Conservation (phyloP, 257 asterid species). For the Nicotiana tabacum region DNA sequence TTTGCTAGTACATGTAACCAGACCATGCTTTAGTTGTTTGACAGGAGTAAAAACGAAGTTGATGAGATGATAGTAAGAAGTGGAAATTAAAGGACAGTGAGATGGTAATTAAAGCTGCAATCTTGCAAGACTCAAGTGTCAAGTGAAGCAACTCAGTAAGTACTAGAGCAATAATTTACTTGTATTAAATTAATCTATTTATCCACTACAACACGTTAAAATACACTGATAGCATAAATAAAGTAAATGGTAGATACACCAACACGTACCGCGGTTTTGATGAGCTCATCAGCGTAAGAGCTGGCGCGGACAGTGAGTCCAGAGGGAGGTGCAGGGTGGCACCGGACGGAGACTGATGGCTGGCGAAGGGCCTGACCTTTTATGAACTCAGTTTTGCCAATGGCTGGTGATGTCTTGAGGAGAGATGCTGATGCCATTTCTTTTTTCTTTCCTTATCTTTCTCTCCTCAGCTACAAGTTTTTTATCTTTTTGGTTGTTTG, state of each 20-base stretch:
- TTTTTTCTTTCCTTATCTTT: not conserved
- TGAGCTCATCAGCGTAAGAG: slow-evolving; percentile 54
- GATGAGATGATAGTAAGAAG: not conserved
- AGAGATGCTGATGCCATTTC: slow-evolving; percentile 66
- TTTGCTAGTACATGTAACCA: not conserved
- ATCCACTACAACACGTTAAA: not conserved
- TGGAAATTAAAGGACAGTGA: not conserved
- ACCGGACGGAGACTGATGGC: slow-evolving; percentile 31
- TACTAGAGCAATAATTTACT: not conserved
- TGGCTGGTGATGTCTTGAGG: slow-evolving; percentile 59
- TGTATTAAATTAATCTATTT: not conserved
- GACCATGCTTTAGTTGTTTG: not conserved
- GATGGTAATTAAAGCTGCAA: not conserved
- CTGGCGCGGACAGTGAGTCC: slow-evolving; percentile 41
- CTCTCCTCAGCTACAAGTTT: slow-evolving; percentile 11
- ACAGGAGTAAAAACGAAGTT: not conserved
- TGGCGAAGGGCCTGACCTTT: slow-evolving; percentile 51
- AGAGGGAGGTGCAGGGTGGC: slow-evolving; percentile 35
- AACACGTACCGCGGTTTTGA: slow-evolving; percentile 56
- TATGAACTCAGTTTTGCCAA: slow-evolving; percentile 55
- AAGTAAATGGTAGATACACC: not conserved
- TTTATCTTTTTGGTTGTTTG: slow-evolving; percentile 6
- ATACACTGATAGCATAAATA: not conserved
- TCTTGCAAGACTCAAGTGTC: not conserved
- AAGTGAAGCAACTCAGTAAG: not conserved